phyloP scores from a whole-genome alignment of 2,329 filamentous ascomycete species.

The Pyrenophora seminiperda region DNA sequence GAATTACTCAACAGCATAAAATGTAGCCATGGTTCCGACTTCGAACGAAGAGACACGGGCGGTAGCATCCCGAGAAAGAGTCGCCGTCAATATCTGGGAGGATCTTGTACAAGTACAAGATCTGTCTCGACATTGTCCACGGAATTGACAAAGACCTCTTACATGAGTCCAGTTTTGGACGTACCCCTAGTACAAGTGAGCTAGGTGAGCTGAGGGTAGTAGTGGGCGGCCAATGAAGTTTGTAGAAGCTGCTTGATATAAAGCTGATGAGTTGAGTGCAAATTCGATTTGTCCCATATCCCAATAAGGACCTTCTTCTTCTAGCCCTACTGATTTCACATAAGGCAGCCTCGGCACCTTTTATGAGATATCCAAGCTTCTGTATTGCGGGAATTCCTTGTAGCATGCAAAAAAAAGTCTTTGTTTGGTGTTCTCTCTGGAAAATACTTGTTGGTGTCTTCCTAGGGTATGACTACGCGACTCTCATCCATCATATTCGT shows the following conservation, averaged over 20 bases:
- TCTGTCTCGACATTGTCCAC: slow-evolving; percentile 56
- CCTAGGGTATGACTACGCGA: slow-evolving; percentile 55
- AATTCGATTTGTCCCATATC: slow-evolving; percentile 51
- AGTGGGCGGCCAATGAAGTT: slow-evolving; percentile 48
- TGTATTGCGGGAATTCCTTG: slow-evolving; percentile 28
- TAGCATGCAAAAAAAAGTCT: slow-evolving; percentile 30
- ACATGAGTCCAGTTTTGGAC: slow-evolving; percentile 55
- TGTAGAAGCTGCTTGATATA: slow-evolving; percentile 38
- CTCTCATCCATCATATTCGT: slow-evolving; percentile 58
- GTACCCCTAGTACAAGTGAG: slow-evolving; percentile 51
- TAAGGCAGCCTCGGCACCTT: slow-evolving; percentile 37
- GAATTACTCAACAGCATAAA: slow-evolving; percentile 82
- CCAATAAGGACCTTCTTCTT: slow-evolving; percentile 49
- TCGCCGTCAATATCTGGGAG: slow-evolving; percentile 79
- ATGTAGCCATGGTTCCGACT: slow-evolving; percentile 75
- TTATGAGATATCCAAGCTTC: slow-evolving; percentile 25
- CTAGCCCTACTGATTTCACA: slow-evolving; percentile 34
- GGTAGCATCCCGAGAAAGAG: slow-evolving; percentile 49
- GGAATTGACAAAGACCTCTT: slow-evolving; percentile 54
- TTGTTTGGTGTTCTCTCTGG: slow-evolving; percentile 35
- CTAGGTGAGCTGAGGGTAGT: slow-evolving; percentile 27
- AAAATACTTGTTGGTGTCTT: slow-evolving; percentile 52
- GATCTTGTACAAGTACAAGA: slow-evolving; percentile 62
- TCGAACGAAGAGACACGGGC: slow-evolving; percentile 68
- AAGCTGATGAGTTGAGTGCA: slow-evolving; percentile 45